Conservation (phyloP, 2,329 filamentous ascomycete genomes). For the Monosporascus sp. region DNA sequence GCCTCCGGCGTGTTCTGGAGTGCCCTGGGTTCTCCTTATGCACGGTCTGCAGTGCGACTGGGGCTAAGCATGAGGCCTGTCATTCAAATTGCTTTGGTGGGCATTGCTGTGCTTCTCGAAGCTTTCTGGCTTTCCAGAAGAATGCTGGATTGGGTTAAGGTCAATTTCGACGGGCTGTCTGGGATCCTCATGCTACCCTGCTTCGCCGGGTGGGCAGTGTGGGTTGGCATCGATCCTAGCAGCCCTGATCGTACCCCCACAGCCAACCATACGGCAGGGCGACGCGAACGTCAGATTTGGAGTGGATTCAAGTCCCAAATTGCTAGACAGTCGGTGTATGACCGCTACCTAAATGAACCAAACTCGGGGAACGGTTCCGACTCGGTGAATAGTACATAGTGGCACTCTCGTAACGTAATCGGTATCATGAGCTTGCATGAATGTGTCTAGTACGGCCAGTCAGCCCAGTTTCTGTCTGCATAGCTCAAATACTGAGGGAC, state of each 20-base stretch:
- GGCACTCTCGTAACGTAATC: not conserved
- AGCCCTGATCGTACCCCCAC: constrained; percentile 12
- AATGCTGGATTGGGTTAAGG: constrained; percentile 11
- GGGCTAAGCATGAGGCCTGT: not conserved
- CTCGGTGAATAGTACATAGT: not conserved
- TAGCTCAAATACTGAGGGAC: too few relatives aligned
- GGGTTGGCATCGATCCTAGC: constrained; percentile 11
- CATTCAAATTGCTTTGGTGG: not conserved
- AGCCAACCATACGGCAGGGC: constrained; percentile 12
- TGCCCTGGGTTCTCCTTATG: not conserved
- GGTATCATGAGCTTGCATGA: too few relatives aligned
- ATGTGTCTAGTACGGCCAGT: too few relatives aligned
- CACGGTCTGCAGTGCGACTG: not conserved
- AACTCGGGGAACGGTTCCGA: not conserved
- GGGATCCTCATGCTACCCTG: constrained; percentile 12
- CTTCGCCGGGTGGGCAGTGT: constrained; percentile 1
- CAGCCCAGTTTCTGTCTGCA: too few relatives aligned
- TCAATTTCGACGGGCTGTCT: constrained; percentile 15
- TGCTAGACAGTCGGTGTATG: constrained; percentile 1
- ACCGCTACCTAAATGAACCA: constrained; percentile 1
- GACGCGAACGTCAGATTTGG: constrained; percentile 2
- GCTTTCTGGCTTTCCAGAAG: constrained; percentile 20
- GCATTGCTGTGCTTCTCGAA: constrained; percentile 14
- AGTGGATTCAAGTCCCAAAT: constrained; percentile 1
- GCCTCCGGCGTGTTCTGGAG: not conserved